Evolutionary conservation across 1,139 yeast species (phyloP).

Genomic region (Hansenula lynferdii): DNA sequence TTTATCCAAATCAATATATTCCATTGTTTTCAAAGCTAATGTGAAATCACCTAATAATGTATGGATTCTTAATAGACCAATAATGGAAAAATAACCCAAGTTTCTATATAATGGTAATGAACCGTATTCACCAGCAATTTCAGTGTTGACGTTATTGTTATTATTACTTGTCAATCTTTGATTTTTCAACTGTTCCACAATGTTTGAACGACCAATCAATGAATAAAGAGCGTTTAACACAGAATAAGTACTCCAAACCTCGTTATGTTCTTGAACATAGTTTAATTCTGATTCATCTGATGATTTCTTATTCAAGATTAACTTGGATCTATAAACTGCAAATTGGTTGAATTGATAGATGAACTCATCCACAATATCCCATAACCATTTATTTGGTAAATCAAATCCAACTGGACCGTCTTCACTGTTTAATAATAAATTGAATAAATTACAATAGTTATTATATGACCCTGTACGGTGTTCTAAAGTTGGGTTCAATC

Average conservation of each 20-base stretch:
- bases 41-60: slow-evolving; percentile 43
- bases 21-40: slow-evolving; percentile 42
- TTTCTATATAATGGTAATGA: slow-evolving; percentile 36
- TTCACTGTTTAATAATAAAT: slow-evolving; percentile 36
- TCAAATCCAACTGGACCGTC: slow-evolving; percentile 39
- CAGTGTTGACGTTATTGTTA: slow-evolving; percentile 14
- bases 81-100: slow-evolving; percentile 43
- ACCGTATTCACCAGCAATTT: slow-evolving; percentile 41
- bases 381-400: slow-evolving; percentile 42
- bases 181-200: slow-evolving; percentile 36
- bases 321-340: slow-evolving; percentile 35
- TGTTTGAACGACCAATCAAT: slow-evolving; percentile 38
- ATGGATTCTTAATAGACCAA: slow-evolving; percentile 44
- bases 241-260: slow-evolving; percentile 42
- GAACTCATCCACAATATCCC: slow-evolving; percentile 49
- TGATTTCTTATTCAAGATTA: slow-evolving; percentile 27
- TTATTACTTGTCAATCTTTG: slow-evolving; percentile 28
- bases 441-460: slow-evolving; percentile 44
- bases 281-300: slow-evolving; percentile 28
- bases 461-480: slow-evolving; percentile 41
- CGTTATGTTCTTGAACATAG: slow-evolving; percentile 33
- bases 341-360: slow-evolving; percentile 44
- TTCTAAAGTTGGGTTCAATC: slow-evolving; percentile 36
- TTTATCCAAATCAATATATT: slow-evolving; percentile 40
- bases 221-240: slow-evolving; percentile 45